Evolutionary conservation across 139 green algal species (phyloP).

Genomic region (Chlamydomonas applanata): DNA sequence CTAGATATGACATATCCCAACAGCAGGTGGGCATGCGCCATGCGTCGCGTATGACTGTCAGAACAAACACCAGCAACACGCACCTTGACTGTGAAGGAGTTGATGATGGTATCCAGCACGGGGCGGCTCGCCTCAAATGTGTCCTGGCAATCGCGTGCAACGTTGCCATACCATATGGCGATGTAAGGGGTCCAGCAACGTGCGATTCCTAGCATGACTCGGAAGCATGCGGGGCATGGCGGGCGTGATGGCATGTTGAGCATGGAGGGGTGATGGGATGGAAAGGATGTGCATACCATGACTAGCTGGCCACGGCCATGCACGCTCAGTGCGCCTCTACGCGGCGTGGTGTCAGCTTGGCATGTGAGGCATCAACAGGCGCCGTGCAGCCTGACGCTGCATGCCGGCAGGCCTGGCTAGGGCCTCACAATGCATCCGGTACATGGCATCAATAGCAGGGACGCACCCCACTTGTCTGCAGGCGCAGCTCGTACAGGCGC

Average conservation of each 20-base stretch:
- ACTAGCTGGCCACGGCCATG: background rate
- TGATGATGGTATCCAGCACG: background rate
- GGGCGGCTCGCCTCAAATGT: background rate
- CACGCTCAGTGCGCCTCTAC: background rate
- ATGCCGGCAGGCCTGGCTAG: too few relatives aligned
- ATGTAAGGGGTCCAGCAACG: background rate
- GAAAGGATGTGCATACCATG: background rate
- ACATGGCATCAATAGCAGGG: too few relatives aligned
- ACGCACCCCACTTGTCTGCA: slow-evolving; percentile 59
- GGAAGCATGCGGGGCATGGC: background rate
- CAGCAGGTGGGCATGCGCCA: too few relatives aligned
- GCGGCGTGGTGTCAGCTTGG: background rate
- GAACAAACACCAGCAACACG: background rate
- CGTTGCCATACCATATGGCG: too few relatives aligned
- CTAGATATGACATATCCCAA: too few relatives aligned
- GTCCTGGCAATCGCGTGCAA: background rate
- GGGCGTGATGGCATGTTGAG: background rate
- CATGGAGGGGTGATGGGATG: background rate
- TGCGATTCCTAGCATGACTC: background rate
- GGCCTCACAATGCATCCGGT: too few relatives aligned
- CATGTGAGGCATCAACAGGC: background rate
- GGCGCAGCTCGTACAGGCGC: slow-evolving; percentile 76
- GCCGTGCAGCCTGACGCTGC: too few relatives aligned
- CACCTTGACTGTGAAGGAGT: slow-evolving; percentile 9
- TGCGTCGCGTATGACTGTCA: too few relatives aligned